Evolutionary conservation across 106 monocot species (phyloP), one percentile per base, ranked within the genome.

Genomic region (Platanthera zijinensis): DNA sequence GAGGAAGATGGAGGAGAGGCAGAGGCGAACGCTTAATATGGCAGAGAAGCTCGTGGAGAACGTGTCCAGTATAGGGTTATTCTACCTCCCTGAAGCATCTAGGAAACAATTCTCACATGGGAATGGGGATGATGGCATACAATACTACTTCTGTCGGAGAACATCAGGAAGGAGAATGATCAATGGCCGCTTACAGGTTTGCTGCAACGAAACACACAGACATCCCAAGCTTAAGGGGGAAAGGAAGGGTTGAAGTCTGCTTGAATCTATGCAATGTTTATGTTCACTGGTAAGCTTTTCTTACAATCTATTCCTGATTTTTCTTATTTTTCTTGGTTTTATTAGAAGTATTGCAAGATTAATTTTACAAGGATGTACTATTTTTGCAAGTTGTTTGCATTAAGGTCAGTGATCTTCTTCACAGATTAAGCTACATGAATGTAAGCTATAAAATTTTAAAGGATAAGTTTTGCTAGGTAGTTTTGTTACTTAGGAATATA

Each of bases 201-300:
- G 76, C 80, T 71, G 70, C 48, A 48, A 48, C 28, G 90, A 95
- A 18, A 85, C 83, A 54, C 87, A 79, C 83, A 75, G 82, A 75
- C 81, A 85, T 10, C 69, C 85, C 10, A 90, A 96, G 78, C 75
- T 90, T 7, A 92, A 99, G 78, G 97, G 87, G 77, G 92, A 99
- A 84, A 89, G 86, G 51, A 94, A 99, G 77, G 79, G 69, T 75
- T 94, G 84, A 92, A 11, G 45, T 48, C 17, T 46, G 13, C 48
- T 17, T 1, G 14, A 45, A 47, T 17, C 47, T 69, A 47, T 39
- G 18, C 5, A 71, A 18, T 67, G 67, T 39, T 64, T 64, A 10
- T 67, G 25, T 39, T 71, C 15, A 47, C 48, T 46, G 47, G 70
- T 70, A 48, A 48, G 30, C 4, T 70, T 46, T 70, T 48, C 14